These are phyloP conservation scores for Phaseolus lunatus DNA, from an alignment of 306 rosid species.

Conservation along the genomic window DNA sequence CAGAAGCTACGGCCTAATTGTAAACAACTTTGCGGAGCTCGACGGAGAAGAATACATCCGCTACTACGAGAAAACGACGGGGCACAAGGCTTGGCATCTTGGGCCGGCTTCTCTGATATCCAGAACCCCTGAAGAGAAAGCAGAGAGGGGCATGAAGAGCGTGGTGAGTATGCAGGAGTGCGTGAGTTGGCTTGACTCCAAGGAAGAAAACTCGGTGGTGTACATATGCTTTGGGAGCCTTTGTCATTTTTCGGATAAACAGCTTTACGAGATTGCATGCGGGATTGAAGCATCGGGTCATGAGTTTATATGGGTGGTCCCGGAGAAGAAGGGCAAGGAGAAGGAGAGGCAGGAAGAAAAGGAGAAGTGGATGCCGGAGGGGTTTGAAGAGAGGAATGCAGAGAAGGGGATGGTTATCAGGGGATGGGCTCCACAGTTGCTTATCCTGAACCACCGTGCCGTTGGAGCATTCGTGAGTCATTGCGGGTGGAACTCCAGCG, in stretches of 20 bases:
- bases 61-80: constrained; percentile 25
- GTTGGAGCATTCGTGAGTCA: constrained; percentile 42
- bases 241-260: constrained; percentile 34
- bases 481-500: constrained; percentile 49
- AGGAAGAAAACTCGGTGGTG: constrained; percentile 36
- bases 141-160: constrained; percentile 42
- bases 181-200: constrained; percentile 45
- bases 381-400: constrained; percentile 35
- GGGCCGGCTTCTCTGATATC: constrained; percentile 47
- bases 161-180: constrained; percentile 28
- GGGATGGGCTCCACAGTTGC: constrained; percentile 49
- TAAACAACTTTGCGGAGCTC: constrained; percentile 47
- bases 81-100: constrained; percentile 48
- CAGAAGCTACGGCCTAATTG: constrained; percentile 46
- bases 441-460: constrained; percentile 35
- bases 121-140: constrained; percentile 18
- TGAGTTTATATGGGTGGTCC: constrained; percentile 50
- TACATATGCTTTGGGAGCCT: constrained; percentile 48
- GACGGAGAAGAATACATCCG: constrained; percentile 42
- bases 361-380: constrained; percentile 50
- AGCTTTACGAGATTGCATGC: constrained; percentile 45
- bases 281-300: constrained; percentile 38
- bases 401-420: constrained; percentile 40
- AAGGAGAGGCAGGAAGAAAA: constrained; percentile 24
- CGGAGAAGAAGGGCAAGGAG: constrained; percentile 39